Conservation (phyloP, 2,329 filamentous ascomycete genomes). For the Penicillium sp. region DNA sequence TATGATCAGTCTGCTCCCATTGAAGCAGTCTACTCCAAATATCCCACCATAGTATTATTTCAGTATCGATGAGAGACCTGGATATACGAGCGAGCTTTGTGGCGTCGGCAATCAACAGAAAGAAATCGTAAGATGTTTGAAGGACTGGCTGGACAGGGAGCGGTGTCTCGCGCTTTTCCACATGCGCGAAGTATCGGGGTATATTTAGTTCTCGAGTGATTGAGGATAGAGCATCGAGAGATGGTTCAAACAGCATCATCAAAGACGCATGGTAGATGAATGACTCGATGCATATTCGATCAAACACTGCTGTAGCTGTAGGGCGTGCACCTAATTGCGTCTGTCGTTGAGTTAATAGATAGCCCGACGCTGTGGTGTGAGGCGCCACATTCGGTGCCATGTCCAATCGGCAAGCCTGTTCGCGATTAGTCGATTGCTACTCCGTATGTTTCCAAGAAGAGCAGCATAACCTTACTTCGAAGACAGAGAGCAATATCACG, state of each 20-base stretch:
- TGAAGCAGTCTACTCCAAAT: background rate
- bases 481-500: conserved; percentile 16
- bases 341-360: conserved; percentile 10
- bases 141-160: conserved; percentile 16
- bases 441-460: background rate
- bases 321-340: conserved; percentile 5
- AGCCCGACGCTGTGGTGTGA: conserved; percentile 17
- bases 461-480: conserved; percentile 12
- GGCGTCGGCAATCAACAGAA: conserved; percentile 16
- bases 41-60: background rate
- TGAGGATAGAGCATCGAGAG: conserved; percentile 13
- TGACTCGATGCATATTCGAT: conserved; percentile 23
- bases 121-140: conserved; percentile 16
- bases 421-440: background rate
- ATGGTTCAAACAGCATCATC: conserved; percentile 22
- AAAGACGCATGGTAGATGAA: conserved; percentile 24
- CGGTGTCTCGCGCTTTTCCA: background rate
- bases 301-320: conserved; percentile 14
- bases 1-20: background rate
- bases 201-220: background rate
- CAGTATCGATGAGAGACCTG: background rate
- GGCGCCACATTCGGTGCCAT: conserved; percentile 11
- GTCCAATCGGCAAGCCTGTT: conserved; percentile 16
- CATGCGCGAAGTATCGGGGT: conserved; percentile 13
- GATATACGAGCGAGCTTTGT: conserved; percentile 16